Base-by-base conservation (phyloP, 257 asterid genomes). In the Solanum virginianum region DNA sequence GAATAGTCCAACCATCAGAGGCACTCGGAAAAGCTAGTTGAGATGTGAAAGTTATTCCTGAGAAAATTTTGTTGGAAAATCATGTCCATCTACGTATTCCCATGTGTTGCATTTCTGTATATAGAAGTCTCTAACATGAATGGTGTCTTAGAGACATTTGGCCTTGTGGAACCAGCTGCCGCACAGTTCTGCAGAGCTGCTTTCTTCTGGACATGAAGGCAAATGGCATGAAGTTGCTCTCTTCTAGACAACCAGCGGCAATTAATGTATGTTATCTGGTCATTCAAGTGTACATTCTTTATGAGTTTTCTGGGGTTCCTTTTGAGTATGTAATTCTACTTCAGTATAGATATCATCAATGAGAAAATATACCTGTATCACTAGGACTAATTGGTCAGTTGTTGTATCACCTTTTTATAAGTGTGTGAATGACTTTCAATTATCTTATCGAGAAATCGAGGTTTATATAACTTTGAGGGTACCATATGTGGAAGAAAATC, bases 1-100 rank as follows among this genome's bases (percentile, higher is more conserved):
- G 74, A 74, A 88, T 10, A 89, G 94, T 81, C 91, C 93, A 1
- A 62, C 90, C n/a, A 85, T 89, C 49, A 55, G 87, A 87, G 89
- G 86, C 80, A 85, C 89, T 51, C 82, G 68, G 70, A 84, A 47
- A 89, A 47, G 75, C 66, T 88, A 84, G 87, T 57, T 80, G 49
- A 22, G 79, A 63, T 26, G 60, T 41, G 62, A 17, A 29, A 56
- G 65, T n/a, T 57, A 10, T 81, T 43, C 45, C 43, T 69, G 49
- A 41, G 66, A 54, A 32, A 14, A 53, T 80, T 68, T 43, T 85
- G 79, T 22, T 80, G 83, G 75, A 57, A 68, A 32, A 43, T 41
- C 39, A 17, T 17, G 9, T 26, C 12, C 10, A 18, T 29, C 17
- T 70, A 60, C 47, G 65, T 29, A 32, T 80, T 85, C 69, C 75